These are phyloP conservation scores for Citrus reticulata DNA, from an alignment of 345 rosid species.

Conservation along the genomic window DNA sequence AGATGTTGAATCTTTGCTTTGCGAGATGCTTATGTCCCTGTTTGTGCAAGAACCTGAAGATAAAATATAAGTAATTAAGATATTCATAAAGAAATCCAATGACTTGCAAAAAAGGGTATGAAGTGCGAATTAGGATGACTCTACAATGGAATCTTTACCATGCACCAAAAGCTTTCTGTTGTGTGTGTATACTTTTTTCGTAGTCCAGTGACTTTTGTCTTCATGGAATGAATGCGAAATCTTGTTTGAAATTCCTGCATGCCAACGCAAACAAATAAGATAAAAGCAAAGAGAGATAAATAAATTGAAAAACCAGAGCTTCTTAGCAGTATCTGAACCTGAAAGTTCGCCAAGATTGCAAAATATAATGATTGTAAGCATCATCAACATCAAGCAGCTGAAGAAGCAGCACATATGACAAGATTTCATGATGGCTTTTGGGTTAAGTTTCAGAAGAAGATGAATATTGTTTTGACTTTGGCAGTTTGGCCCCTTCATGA, in stretches of 20 bases:
- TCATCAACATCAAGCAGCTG: conserved; percentile 11
- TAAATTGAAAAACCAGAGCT: not conserved
- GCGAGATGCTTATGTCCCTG: conserved; percentile 51
- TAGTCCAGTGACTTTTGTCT: conserved; percentile 7
- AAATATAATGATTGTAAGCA: conserved; percentile 13
- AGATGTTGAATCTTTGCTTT: conserved; percentile 39
- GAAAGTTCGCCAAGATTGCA: conserved; percentile 17
- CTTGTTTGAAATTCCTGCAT: conserved; percentile 11
- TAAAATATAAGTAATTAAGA: too few species aligned
- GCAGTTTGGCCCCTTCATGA: not conserved
- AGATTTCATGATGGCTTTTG: conserved; percentile 19
- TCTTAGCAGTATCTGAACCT: conserved; percentile 17
- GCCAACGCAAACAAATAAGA: not conserved
- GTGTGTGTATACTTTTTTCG: not conserved
- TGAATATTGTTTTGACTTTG: not conserved
- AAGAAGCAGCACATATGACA: conserved; percentile 15
- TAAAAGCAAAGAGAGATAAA: not conserved
- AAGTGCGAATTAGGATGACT: not conserved
- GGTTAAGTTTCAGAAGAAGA: not conserved
- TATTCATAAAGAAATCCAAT: too few species aligned
- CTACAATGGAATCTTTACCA: conserved; percentile 25
- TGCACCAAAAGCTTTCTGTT: conserved; percentile 32
- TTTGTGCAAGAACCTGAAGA: conserved; percentile 34
- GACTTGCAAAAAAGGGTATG: not conserved
- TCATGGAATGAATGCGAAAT: conserved; percentile 10